These are phyloP conservation scores for Trichosporon asahii DNA, from an alignment of 1,284 basidiomycete species.

Conservation along the genomic window DNA sequence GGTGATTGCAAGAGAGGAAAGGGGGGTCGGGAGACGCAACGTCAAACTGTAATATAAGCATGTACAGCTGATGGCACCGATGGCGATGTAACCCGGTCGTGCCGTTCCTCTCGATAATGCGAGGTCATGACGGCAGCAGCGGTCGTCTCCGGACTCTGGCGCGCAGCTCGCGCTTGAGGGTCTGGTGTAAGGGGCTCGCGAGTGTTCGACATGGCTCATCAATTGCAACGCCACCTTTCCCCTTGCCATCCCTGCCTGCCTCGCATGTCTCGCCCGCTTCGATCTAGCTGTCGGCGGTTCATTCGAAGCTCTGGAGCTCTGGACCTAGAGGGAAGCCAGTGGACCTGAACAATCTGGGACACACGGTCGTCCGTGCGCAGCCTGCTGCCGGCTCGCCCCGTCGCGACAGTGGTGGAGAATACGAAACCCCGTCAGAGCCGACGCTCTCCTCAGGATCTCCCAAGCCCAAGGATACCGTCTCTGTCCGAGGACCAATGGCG, in stretches of 20 bases:
- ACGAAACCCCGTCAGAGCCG: background rate
- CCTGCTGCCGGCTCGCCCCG: constrained; percentile 8
- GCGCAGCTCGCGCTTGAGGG: too few species aligned
- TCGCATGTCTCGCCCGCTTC: background rate
- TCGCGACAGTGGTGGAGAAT: background rate
- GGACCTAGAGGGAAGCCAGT: background rate
- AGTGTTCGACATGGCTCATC: background rate
- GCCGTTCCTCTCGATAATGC: background rate
- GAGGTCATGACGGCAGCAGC: background rate
- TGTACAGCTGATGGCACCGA: background rate
- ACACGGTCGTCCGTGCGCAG: background rate
- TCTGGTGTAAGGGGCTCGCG: background rate
- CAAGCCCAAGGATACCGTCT: constrained; percentile 1
- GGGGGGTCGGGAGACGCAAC: background rate
- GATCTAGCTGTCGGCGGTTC: background rate
- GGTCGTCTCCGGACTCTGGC: background rate
- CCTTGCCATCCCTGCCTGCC: background rate
- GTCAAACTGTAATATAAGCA: constrained; percentile 4
- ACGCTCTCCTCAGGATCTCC: background rate
- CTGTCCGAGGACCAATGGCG: constrained; percentile 8
- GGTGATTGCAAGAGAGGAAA: background rate
- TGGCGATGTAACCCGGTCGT: constrained; percentile 1
- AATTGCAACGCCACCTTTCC: background rate
- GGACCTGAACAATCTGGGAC: background rate
- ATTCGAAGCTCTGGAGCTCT: background rate